Percentiles rank a stretch among this genome's conserved stretches.
Conservation (phyloP, 2,329 filamentous ascomycete species). For the Aaosphaeria pasadenensis region DNA sequence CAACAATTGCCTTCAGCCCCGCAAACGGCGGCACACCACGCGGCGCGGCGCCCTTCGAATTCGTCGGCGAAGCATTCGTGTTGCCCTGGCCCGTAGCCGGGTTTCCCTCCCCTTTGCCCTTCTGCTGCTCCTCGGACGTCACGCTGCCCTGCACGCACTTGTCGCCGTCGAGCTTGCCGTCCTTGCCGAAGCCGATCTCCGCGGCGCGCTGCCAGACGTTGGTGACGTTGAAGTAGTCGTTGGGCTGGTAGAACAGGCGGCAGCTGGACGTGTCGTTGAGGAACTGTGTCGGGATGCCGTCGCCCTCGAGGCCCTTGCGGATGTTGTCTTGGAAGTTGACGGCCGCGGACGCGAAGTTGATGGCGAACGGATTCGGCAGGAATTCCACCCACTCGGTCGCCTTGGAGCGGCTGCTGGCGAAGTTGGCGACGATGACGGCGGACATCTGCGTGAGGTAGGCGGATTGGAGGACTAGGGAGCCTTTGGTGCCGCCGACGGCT, state of each 20-base stretch:
- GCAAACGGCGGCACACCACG: background rate
- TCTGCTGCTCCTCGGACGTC: constrained; percentile 23
- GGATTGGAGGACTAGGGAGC: constrained; percentile 32
- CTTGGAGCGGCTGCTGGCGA: constrained; percentile 12
- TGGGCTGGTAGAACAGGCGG: constrained; percentile 56
- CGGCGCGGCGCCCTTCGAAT: constrained; percentile 9
- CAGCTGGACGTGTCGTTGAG: constrained; percentile 61
- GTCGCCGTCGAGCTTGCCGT: constrained; percentile 22
- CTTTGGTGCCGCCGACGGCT: constrained; percentile 45
- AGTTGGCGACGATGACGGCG: constrained; percentile 13
- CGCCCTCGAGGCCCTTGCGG: constrained; percentile 24
- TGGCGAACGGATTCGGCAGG: constrained; percentile 22
- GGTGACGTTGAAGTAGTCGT: constrained; percentile 51
- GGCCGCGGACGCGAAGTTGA: constrained; percentile 17
- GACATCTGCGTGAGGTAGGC: constrained; percentile 21
- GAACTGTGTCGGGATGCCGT: constrained; percentile 55
- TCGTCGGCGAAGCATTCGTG: constrained; percentile 2
- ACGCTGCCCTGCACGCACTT: constrained; percentile 28
- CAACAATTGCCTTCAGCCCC: constrained; percentile 6
- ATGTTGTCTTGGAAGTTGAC: constrained; percentile 42
- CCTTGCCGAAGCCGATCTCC: constrained; percentile 24
- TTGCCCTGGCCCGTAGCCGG: constrained; percentile 8
- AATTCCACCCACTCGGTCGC: constrained; percentile 16
- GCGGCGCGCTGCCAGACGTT: constrained; percentile 50
- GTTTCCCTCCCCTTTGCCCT: constrained; percentile 20